phyloP scores from a whole-genome alignment of 2,329 filamentous ascomycete genomes.

The Plectosphaerella cucumerina region DNA sequence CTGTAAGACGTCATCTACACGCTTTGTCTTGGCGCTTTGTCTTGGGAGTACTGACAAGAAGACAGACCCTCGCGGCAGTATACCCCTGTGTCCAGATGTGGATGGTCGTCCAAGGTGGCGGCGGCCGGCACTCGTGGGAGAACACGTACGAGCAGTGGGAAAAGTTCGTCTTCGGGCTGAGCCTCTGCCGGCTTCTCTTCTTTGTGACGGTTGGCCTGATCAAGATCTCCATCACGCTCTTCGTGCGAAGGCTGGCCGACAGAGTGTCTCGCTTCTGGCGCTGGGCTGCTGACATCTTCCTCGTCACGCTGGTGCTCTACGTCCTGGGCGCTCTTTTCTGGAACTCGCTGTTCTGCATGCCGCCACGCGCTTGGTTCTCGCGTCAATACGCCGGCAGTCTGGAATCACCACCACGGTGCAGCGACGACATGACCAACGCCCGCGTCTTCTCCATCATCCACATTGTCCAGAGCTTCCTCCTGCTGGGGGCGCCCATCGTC shows the following conservation, averaged over 20 bases:
- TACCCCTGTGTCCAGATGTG: constrained; percentile 10
- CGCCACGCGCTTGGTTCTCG: constrained; percentile 11
- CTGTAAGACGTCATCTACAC: background rate
- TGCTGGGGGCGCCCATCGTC: constrained; percentile 27
- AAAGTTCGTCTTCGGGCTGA: constrained; percentile 8
- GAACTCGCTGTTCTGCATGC: constrained; percentile 19
- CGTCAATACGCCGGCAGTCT: constrained; percentile 7
- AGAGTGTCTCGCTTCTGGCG: constrained; percentile 16
- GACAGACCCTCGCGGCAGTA: constrained; percentile 3
- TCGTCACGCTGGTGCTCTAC: constrained; percentile 18
- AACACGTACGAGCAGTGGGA: constrained; percentile 10
- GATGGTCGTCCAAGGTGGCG: constrained; percentile 9
- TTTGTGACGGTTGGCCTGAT: constrained; percentile 10
- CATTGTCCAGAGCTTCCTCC: constrained; percentile 25
- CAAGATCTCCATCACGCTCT: constrained; percentile 11
- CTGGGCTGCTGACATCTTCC: constrained; percentile 21
- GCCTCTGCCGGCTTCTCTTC: constrained; percentile 7
- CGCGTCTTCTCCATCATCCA: constrained; percentile 22
- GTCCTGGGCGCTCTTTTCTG: constrained; percentile 19
- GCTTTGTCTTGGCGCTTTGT: background rate
- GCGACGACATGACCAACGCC: constrained; percentile 10
- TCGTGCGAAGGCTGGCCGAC: constrained; percentile 10
- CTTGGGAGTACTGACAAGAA: background rate
- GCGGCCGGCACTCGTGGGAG: constrained; percentile 10
- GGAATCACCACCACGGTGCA: background rate